Base-by-base conservation (phyloP, 495 filamentous ascomycete genomes). In the Talaromyces wortmannii region DNA sequence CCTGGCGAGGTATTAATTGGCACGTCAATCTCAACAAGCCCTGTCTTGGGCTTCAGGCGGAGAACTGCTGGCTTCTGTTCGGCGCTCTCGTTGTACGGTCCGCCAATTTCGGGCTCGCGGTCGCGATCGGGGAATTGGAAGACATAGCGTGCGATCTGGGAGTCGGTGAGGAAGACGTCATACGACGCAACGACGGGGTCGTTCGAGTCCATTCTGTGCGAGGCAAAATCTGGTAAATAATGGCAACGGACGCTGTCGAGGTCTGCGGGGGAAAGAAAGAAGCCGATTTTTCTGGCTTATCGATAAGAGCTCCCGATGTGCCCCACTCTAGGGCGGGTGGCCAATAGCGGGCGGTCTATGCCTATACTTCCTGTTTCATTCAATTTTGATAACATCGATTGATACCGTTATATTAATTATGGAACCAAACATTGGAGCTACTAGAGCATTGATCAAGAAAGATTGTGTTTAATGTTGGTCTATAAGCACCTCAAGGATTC, bases 11-110 rank as follows among this genome's bases (percentile, higher is more conserved):
- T 80, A 65, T 83, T 78, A 48, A 91, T 72, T 1, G 86, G 83
- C 7, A 90, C 75, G 50, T 92, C 89, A 6, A 91, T 63, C 62
- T 92, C 89, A n/a, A 91, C 71, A 51, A 89, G 74, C 0, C 87
- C 88, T 1, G 83, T 76, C 31, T 77, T 67, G 0, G 80, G 78
- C 66, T 92, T 92, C 59, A 88, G 73, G 31, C 87, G 82, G 33
- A 90, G 63, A 8, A 75, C 73, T 2, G 77, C 58, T 0, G 88
- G 88, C 53, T 81, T 78, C 10, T 80, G 74, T 6, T 73, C 66
- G 45, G 74, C 65, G 1, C 64, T 61, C 16, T 74, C 76, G 36
- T 81, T 78, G 69, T 88, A 89, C 10, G 82, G 76, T 52, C 78
- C 68, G 11, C 74, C 67, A 2, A 67, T 57, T 8, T 57, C 56